Percentiles rank a stretch among this genome's conserved stretches.
Evolutionary conservation across 306 rosid genomes (phyloP).

Genomic region (Glycine latifolia): DNA sequence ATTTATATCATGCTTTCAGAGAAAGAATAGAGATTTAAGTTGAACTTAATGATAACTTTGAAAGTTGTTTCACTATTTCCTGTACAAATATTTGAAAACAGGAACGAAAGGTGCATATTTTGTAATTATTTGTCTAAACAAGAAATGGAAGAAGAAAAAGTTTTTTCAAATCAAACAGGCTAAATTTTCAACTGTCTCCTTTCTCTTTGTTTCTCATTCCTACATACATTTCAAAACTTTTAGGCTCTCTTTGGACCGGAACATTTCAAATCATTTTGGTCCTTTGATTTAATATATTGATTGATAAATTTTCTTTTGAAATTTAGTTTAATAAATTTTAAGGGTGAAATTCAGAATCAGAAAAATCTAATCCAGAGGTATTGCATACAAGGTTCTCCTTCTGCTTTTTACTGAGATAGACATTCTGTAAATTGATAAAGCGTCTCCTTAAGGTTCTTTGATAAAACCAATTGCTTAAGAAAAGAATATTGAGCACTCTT

Average conservation of each 20-base stretch:
- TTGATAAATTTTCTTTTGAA: neutral
- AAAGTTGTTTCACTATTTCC: too few species aligned
- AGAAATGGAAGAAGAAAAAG: too few species aligned
- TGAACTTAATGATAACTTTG: too few species aligned
- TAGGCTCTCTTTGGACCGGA: neutral
- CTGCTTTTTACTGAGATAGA: slow-evolving; percentile 5
- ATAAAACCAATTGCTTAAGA: slow-evolving; percentile 31
- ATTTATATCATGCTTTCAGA: neutral
- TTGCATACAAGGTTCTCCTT: slow-evolving; percentile 1
- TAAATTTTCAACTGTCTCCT: neutral
- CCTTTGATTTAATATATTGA: neutral
- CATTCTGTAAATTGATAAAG: slow-evolving; percentile 11
- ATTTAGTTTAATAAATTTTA: neutral
- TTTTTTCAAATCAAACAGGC: too few species aligned
- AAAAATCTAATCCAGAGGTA: neutral
- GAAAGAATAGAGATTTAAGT: neutral
- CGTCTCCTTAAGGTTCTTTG: slow-evolving; percentile 21
- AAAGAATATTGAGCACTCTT: neutral
- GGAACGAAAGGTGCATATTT: too few species aligned
- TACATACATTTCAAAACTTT: neutral
- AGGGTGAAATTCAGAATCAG: neutral
- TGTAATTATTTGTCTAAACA: too few species aligned
- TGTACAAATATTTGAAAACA: too few species aligned
- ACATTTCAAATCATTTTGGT: neutral
- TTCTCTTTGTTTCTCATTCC: neutral